Evolutionary conservation across 331 rosid genomes (phyloP), one percentile per base, ranked within the genome.

Genomic region (Phaseolus coccineus): DNA sequence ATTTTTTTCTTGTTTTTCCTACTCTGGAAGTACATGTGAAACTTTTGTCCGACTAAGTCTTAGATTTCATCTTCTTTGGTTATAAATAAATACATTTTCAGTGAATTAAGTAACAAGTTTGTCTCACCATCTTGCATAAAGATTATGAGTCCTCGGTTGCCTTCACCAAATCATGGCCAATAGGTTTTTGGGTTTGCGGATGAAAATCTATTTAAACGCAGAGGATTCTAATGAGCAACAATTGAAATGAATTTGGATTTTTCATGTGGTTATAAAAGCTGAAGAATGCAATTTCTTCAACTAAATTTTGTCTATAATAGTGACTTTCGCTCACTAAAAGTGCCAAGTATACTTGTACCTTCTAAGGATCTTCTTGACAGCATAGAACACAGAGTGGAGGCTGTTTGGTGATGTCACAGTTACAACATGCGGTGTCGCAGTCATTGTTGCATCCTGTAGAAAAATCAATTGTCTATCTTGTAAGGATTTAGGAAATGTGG

Each of bases 361-460:
- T 46, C 82, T 77, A 89, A 71, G 91, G 93, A 61, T 86, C 85
- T 73, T 89, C 95, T 44, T 56, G 79, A 73, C 97, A 94, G 76
- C 98, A 94, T 39, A 80, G 83, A 62, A 94, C 93, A 39, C 98
- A 93, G 3, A 92, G 78, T 1, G 98, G 98, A 51, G 97, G 97
- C 30, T 84, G 84, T 68, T 89, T 87, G 53, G 25, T 69, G 47
- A 91, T 87, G 50, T 91, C 93, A 73, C 97, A 92, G 42, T 87
- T 75, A 69, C 98, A 94, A 57, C 97, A 94, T 58, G 94, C 91
- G 8, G 93, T 85, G 70, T 90, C 91, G 46, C 95, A 87, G 76
- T 90, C 91, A 62, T 94, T 91, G 88, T 91, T 92, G 87, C 98
- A 94, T 85, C 98, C 97, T 92, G 83, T 80, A 86, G 22, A 85